Base-by-base conservation (phyloP, 768 basidiomycete species). In the Xerocomellus intermedius region DNA sequence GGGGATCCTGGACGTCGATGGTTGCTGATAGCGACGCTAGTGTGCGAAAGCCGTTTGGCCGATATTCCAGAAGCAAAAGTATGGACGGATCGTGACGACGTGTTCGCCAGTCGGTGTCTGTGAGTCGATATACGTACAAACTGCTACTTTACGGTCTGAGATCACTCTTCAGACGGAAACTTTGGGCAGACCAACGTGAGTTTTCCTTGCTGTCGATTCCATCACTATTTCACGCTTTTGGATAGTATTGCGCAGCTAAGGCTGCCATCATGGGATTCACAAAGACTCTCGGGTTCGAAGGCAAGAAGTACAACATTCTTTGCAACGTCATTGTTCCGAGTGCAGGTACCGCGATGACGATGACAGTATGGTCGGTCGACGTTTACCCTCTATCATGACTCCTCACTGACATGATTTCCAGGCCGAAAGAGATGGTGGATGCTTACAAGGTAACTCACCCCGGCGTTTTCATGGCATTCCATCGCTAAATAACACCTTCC, bases 11-110 rank as follows among this genome's bases (percentile, higher is more conserved):
- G 30, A 44, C 49, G 42, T 42, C 16, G 21, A 19, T 22, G 1
- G 13, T 42, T 42, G 16, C 50, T 59, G 38, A 67, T n/a, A 6
- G 5, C 38, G 9, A 17, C 45, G n/a, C 8, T 56, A 94, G 89
- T 94, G 93, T 59, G 87, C 84, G 28, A 91, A 96, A 67, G 97
- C 96, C 6, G 88, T 91, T 24, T 99, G 97, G 97, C 94, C 95
- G 1, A 76, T 92, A 62, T 98, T 99, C 83, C 89, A 90, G 72
- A 89, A 94, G 75, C 96, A 98, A 70, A 94, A 93, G 73, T 97
- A 86, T 67, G 97, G 97, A 28, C 85, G 97, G 42, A 94, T 99
- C 65, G 82, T 98, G 49, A 96, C 91, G 30, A 98, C 94, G n/a
- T 82, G 85, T 56, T 98, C 94, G 2, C 86, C 87, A 67, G 93